Evolutionary conservation across 352 stramenopile species (phyloP).

Genomic region (Phytophthora europaea): DNA sequence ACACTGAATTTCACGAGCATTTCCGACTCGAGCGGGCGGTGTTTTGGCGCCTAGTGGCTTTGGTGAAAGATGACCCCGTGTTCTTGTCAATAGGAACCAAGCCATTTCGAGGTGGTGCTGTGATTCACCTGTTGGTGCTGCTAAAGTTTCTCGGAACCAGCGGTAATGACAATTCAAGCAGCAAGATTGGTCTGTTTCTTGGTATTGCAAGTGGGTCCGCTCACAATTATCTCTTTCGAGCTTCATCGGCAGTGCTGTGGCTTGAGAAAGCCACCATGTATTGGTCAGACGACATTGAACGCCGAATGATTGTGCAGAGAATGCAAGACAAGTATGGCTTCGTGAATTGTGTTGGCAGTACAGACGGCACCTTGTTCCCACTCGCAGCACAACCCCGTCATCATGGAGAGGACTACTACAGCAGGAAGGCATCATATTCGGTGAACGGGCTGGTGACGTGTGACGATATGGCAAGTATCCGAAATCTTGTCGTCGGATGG

Average conservation of each 20-base stretch:
- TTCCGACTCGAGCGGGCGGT: constrained; percentile 11
- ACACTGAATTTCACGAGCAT: constrained; percentile 21
- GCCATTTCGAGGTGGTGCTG: constrained; percentile 27
- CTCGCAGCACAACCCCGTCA: constrained; percentile 27
- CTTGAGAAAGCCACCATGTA: constrained; percentile 1
- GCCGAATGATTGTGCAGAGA: constrained; percentile 14
- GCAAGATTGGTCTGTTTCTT: constrained; percentile 34
- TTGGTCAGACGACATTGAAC: constrained; percentile 14
- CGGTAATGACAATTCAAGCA: constrained; percentile 30
- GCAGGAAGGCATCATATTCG: constrained; percentile 26
- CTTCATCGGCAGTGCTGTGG: constrained; percentile 3
- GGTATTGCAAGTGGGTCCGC: constrained; percentile 30
- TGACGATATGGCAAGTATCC: constrained; percentile 28
- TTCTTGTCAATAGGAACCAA: constrained; percentile 14
- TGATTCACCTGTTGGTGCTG: constrained; percentile 34
- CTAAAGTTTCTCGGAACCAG: constrained; percentile 40
- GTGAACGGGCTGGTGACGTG: constrained; percentile 29
- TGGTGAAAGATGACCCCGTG: constrained; percentile 14
- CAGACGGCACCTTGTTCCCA: constrained; percentile 35
- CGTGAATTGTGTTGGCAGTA: constrained; percentile 34
- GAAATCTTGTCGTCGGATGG: constrained; percentile 33
- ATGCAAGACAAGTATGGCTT: constrained; percentile 31
- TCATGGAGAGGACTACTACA: constrained; percentile 39
- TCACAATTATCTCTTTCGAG: constrained; percentile 30
- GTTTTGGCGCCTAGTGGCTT: constrained; percentile 9